Evolutionary conservation across 164 flowering plant genomes (phyloP), one percentile per base, ranked within the genome.

Genomic region (Kingdonia uniflora): DNA sequence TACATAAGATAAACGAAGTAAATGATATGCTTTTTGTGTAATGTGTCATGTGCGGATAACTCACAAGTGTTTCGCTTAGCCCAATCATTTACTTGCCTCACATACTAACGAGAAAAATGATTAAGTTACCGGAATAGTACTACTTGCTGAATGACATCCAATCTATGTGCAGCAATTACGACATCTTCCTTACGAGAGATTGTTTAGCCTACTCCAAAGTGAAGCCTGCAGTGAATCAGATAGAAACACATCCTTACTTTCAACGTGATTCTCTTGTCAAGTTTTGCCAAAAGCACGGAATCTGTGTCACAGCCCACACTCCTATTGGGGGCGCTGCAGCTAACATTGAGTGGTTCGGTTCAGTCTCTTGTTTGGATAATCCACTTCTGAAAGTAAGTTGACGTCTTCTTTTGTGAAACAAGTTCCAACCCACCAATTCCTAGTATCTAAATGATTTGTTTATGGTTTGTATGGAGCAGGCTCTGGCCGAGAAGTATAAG

Each of bases 161-260:
- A 42, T 40, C 20, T 63, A 3, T 60, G 22, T 79, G 81, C 95
- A 90, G 97, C 81, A 90, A 90, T 73, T 90, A 77, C 38, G 95
- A 85, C 67, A 73, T 90, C 56, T 85, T 84, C 49, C 75, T 90
- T n/a, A 87, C 95, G 2, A 80, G 97, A 75, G 95, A 87, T 55
- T 90, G 95, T 64, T 65, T 87, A 56, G 95, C 91, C 19, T 87
- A 90, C 75, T 76, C 97, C 37, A 87, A 81, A 68, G 70, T 90
- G 56, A 90, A 90, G 80, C 97, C 95, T 64, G 88, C 95, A 16
- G 97, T 90, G 47, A 87, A 90, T 70, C 97, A 87, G 72, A 81
- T 90, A 15, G 95, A 90, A 64, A 84, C 84, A 11, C 97, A 90
- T 59, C 95, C 95, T 11, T 90, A 84, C 68, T 90, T 90, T 68